Conservation (phyloP, 495 filamentous ascomycete genomes). For the Platismatia glauca region DNA sequence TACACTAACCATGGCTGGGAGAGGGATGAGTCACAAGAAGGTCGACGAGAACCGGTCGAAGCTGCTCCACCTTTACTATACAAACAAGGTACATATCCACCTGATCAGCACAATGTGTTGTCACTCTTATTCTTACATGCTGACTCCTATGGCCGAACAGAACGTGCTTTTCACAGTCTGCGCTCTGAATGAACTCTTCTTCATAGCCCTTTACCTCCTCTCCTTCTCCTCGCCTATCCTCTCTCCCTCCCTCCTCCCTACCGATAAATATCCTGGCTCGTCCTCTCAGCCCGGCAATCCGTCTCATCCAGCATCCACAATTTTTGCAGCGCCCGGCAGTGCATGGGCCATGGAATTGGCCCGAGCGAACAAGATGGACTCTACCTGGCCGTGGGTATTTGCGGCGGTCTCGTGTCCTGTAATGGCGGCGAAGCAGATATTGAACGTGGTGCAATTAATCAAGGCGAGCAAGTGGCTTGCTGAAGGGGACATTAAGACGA, state of each 20-base stretch:
- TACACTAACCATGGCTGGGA: constrained; percentile 63
- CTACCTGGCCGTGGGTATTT: constrained; percentile 76
- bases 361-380: constrained; percentile 87
- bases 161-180: constrained; percentile 87
- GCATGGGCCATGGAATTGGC: constrained; percentile 88
- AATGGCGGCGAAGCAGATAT: constrained; percentile 84
- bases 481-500: constrained; percentile 64
- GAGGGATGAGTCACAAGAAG: constrained; percentile 80
- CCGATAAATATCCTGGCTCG: constrained; percentile 38
- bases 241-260: constrained; percentile 66
- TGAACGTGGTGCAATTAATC: constrained; percentile 89
- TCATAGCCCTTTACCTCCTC: constrained; percentile 94
- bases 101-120: neutral
- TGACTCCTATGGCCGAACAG: constrained; percentile 35
- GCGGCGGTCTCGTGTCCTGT: constrained; percentile 72
- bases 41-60: constrained; percentile 65
- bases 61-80: constrained; percentile 90
- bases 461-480: constrained; percentile 90
- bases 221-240: constrained; percentile 86
- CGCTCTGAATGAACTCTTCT: constrained; percentile 86
- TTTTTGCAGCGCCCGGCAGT: constrained; percentile 79
- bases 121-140: neutral
- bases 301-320: constrained; percentile 51
- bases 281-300: constrained; percentile 58
- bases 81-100: constrained; percentile 64